A percentile compares a stretch with the other conserved stretches of the same genome.
These are phyloP conservation scores for Zygoascus biomembranicola DNA, from an alignment of 805 yeast species.

Conservation along the genomic window DNA sequence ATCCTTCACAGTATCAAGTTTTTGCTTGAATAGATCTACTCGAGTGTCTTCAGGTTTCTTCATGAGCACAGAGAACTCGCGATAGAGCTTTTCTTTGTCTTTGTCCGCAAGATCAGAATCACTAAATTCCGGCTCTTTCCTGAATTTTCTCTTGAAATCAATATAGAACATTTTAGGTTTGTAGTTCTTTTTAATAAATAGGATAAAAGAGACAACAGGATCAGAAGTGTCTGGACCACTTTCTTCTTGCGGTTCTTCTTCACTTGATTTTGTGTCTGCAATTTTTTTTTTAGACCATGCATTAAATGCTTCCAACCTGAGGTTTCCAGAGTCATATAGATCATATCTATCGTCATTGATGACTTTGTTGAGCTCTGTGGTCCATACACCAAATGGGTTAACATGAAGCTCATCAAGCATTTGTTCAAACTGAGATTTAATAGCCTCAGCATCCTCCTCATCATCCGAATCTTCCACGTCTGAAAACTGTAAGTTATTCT, in stretches of 20 bases:
- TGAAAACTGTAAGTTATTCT: slow-evolving; percentile 15
- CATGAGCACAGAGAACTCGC: slow-evolving; percentile 25
- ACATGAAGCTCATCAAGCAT: slow-evolving; percentile 30
- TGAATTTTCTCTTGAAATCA: slow-evolving; percentile 33
- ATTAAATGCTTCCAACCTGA: slow-evolving; percentile 36
- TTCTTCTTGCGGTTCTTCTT: slow-evolving; percentile 1
- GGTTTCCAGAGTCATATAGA: slow-evolving; percentile 27
- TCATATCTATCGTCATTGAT: slow-evolving; percentile 37
- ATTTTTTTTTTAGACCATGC: slow-evolving; percentile 33
- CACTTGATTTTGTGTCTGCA: slow-evolving; percentile 5
- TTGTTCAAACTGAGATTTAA: slow-evolving; percentile 24
- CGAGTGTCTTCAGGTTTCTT: slow-evolving; percentile 17
- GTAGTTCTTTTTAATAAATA: slow-evolving; percentile 23
- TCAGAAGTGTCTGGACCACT: slow-evolving; percentile 1
- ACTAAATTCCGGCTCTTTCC: slow-evolving; percentile 22
- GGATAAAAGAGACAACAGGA: slow-evolving; percentile 22
- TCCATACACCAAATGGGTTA: slow-evolving; percentile 44
- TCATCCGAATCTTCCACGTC: slow-evolving; percentile 14
- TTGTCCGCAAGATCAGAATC: slow-evolving; percentile 26
- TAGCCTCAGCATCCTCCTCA: slow-evolving; percentile 17
- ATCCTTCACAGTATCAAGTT: neutral
- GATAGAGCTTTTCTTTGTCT: slow-evolving; percentile 32
- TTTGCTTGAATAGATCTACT: neutral
- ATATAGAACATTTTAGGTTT: slow-evolving; percentile 28
- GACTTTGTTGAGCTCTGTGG: slow-evolving; percentile 34